Base-by-base conservation (phyloP, 2,329 filamentous ascomycete species). In the Berkeleyomyces basicola region DNA sequence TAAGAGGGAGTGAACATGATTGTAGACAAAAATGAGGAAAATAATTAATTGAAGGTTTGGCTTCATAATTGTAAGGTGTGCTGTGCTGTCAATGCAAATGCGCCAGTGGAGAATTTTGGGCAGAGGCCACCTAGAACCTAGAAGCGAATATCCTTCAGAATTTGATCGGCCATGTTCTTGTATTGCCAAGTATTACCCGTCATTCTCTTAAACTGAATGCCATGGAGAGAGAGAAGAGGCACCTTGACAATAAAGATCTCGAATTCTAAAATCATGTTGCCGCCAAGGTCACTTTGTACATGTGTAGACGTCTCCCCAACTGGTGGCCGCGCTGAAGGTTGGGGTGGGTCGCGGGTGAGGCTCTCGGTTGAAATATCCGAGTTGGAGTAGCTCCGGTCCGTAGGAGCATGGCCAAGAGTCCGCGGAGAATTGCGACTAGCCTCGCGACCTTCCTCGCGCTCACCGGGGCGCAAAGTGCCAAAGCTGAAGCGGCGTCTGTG, bases 191-290 rank as follows among this genome's bases (percentile, higher is more conserved):
- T 97, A 65, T 95, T 92, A 43, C 93, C 92, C 63, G 88, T 83
- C 68, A 97, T 86, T 71, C 93, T 90, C 79, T 99, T 99, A 78
- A 99, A 99, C 72, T 97, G 93, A 66, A 99, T 91, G 58, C 93
- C 93, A 70, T 99, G 92, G 63, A 99, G 76, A 49, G 87, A 90
- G 65, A 99, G 83, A 60, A 99, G 77, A 10, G 93, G 93, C 36
- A 99, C 90, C 75, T 99, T 99, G 71, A 99, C 93, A 68, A 99
- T 93, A 68, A 96, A 85, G 66, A 97, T 96, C 72, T 99, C 93
- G 70, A 97, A 99, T 67, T 88, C 85, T 61, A 97, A 77, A 46
- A 88, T 80, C 80, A 95, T 85, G 73, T 83, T 92, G 64, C 84
- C 86, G 2, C 90, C 91, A 37, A 95, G 81, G 69, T 96, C 92